A percentile compares a stretch with the other conserved stretches of the same genome.
Evolutionary conservation across 805 yeast species (phyloP).

Genomic region (Ogataea trehaloabstinens): DNA sequence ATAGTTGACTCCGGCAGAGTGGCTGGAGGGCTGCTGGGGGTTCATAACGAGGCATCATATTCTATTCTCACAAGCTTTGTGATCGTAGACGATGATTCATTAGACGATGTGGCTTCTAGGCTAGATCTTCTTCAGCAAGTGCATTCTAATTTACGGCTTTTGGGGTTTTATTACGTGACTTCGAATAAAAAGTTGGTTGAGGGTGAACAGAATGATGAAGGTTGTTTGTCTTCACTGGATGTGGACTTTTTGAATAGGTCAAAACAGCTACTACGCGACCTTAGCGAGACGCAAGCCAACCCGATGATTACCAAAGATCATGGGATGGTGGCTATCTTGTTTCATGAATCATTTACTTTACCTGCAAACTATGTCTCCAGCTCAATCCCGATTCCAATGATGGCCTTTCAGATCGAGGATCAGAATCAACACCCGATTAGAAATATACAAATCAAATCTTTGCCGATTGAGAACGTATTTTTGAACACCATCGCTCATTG

Average conservation of each 20-base stretch:
- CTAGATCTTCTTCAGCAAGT: conserved; percentile 21
- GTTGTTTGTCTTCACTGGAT: neutral
- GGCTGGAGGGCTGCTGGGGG: conserved; percentile 18
- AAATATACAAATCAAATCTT: conserved; percentile 10
- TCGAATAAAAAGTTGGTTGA: neutral
- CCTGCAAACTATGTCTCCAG: neutral
- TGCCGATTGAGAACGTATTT: conserved; percentile 16
- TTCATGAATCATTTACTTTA: conserved; percentile 2
- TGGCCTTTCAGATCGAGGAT: conserved; percentile 1
- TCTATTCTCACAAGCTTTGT: conserved; percentile 15
- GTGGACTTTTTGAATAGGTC: neutral
- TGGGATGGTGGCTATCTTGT: neutral
- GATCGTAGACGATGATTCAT: conserved; percentile 3
- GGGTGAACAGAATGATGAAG: neutral
- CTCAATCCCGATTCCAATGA: conserved; percentile 3
- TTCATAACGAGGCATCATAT: conserved; percentile 5
- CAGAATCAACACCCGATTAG: neutral
- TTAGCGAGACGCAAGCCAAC: too few relatives aligned
- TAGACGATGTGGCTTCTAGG: conserved; percentile 5
- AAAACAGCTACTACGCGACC: neutral
- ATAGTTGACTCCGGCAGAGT: neutral
- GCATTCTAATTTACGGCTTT: conserved; percentile 22
- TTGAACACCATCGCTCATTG: conserved; percentile 12
- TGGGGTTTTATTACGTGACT: conserved; percentile 23
- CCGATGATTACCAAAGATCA: neutral